Evolutionary conservation across 768 basidiomycete species (phyloP).

Genomic region (Harrya chromipes): DNA sequence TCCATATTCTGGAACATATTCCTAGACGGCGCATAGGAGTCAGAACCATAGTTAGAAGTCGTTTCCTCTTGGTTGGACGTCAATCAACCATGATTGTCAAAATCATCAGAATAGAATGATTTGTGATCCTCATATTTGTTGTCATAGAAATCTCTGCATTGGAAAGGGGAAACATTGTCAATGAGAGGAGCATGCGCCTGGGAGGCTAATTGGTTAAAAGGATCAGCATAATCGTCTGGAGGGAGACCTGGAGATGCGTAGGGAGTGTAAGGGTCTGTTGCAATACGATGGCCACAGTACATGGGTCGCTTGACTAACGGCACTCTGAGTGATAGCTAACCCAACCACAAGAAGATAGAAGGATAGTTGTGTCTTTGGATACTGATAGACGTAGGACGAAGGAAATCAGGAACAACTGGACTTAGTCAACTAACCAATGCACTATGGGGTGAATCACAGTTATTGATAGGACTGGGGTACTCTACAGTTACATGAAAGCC

Average conservation of each 20-base stretch:
- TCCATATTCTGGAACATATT: conserved; percentile 94
- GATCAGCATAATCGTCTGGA: conserved; percentile 49
- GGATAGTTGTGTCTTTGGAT: no score
- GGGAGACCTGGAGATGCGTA: conserved; percentile 52
- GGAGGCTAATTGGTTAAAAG: conserved; percentile 49
- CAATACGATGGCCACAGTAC: no score
- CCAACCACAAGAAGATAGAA: no score
- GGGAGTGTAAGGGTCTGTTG: conserved; percentile 84
- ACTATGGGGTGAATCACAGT: no score
- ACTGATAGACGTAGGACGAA: no score
- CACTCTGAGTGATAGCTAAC: no score
- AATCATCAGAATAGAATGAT: conserved; percentile 73
- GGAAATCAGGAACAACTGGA: no score
- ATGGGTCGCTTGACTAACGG: no score
- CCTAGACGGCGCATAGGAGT: conserved; percentile 89
- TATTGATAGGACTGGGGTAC: no score
- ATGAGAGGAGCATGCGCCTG: conserved; percentile 82
- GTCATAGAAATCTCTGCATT: conserved; percentile 71
- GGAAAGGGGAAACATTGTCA: conserved; percentile 76
- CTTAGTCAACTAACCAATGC: no score
- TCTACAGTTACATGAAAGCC: no score
- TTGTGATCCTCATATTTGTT: conserved; percentile 74
- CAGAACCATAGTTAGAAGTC: conserved; percentile 80
- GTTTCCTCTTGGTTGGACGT: conserved; percentile 78
- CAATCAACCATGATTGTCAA: conserved; percentile 72